Evolutionary conservation across 2,329 filamentous ascomycete species (phyloP).

Genomic region (Alternaria ethzedia): DNA sequence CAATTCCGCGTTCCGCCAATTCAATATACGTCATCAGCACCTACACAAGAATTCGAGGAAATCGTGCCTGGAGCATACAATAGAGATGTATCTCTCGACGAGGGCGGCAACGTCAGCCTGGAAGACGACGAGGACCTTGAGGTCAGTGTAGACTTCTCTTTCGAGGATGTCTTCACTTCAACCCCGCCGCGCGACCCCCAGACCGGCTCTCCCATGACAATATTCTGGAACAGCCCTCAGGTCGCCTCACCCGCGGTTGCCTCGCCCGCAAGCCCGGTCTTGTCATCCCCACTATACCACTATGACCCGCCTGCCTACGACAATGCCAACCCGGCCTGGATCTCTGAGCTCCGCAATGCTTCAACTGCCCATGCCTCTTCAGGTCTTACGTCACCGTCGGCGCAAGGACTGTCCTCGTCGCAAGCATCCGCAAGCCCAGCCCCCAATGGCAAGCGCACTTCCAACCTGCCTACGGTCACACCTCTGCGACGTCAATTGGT

Average conservation of each 20-base stretch:
- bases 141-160: constrained; percentile 24
- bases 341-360: neutral
- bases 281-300: neutral
- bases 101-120: constrained; percentile 1
- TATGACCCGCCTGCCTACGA: neutral
- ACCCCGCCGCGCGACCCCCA: constrained; percentile 16
- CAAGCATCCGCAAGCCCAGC: neutral
- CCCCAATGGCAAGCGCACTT: neutral
- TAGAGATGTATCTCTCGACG: neutral
- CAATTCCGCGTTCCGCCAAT: neutral
- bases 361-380: neutral
- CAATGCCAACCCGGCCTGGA: neutral
- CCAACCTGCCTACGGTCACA: constrained; percentile 1
- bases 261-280: neutral
- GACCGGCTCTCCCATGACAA: constrained; percentile 13
- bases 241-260: neutral
- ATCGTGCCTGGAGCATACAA: neutral
- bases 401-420: neutral
- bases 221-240: constrained; percentile 9
- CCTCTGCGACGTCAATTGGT: constrained; percentile 19
- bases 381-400: neutral
- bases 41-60: neutral
- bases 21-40: neutral
- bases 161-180: constrained; percentile 19
- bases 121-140: neutral